These are phyloP conservation scores for Talaromyces rugulosus DNA, from an alignment of 2,329 filamentous ascomycete genomes.

Conservation along the genomic window DNA sequence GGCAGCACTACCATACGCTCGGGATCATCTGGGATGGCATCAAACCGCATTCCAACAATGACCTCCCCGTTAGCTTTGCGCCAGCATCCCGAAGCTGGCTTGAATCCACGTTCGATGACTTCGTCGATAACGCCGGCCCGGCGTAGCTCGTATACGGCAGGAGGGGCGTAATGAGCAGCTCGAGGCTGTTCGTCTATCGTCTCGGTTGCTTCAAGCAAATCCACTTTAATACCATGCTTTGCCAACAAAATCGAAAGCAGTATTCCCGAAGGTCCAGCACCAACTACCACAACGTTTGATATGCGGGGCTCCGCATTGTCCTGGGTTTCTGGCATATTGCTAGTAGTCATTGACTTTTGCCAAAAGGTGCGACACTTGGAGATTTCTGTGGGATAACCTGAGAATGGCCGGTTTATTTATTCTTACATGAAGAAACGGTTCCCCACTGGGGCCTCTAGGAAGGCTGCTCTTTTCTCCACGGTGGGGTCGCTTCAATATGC, in stretches of 20 bases:
- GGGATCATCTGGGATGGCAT: constrained; percentile 15
- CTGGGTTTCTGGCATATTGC: background rate
- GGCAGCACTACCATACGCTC: constrained; percentile 42
- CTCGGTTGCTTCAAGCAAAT: constrained; percentile 49
- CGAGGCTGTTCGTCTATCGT: constrained; percentile 58
- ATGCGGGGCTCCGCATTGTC: background rate
- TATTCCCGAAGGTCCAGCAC: constrained; percentile 30
- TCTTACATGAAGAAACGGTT: background rate
- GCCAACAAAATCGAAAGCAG: constrained; percentile 27
- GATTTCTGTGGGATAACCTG: background rate
- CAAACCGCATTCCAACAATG: constrained; percentile 21
- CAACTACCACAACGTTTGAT: constrained; percentile 23
- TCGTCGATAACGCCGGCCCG: constrained; percentile 58
- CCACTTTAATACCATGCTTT: constrained; percentile 28
- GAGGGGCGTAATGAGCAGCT: constrained; percentile 58
- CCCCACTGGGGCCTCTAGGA: background rate
- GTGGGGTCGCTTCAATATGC: background rate
- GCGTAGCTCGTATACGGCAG: constrained; percentile 55
- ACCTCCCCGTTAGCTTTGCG: constrained; percentile 29
- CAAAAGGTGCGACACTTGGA: background rate
- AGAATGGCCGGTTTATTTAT: background rate
- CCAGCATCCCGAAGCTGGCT: constrained; percentile 43
- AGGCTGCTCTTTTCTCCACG: background rate
- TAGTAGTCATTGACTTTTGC: background rate
- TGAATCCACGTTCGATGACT: constrained; percentile 40